Percentiles rank a stretch among this genome's conserved stretches.
Conservation (phyloP, 495 filamentous ascomycete genomes). For the Aspergillus diversus region DNA sequence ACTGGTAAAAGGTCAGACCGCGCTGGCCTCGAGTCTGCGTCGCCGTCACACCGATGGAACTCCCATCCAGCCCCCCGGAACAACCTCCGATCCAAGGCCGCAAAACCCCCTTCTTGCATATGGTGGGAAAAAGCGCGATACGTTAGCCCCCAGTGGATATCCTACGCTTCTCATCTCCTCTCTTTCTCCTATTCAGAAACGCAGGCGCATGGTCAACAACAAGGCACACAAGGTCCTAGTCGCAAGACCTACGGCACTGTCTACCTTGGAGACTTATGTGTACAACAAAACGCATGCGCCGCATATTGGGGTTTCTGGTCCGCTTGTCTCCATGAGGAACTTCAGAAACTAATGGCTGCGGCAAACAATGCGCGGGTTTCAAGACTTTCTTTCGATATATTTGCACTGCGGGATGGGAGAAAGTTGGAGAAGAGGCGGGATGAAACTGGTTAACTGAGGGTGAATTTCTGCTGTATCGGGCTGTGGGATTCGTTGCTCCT, state of each 20-base stretch:
- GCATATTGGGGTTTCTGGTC: slow-evolving; percentile 51
- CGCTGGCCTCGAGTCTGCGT: slow-evolving; percentile 24
- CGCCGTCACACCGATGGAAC: slow-evolving; percentile 33
- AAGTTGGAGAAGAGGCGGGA: slow-evolving; percentile 3
- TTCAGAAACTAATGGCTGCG: slow-evolving; percentile 53
- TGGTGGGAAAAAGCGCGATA: slow-evolving; percentile 4
- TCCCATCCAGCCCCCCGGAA: slow-evolving; percentile 11
- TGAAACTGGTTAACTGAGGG: slow-evolving; percentile 10
- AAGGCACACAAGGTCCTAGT: slow-evolving; percentile 30
- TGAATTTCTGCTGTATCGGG: slow-evolving; percentile 9
- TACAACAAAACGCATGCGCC: slow-evolving; percentile 33
- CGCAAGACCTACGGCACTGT: slow-evolving; percentile 25
- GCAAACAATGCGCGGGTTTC: slow-evolving; percentile 33
- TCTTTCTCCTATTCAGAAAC: slow-evolving; percentile 11
- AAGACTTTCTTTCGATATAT: neutral
- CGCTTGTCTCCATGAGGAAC: slow-evolving; percentile 50
- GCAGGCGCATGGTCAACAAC: slow-evolving; percentile 34
- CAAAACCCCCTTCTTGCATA: slow-evolving; percentile 22
- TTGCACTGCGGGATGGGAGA: slow-evolving; percentile 14
- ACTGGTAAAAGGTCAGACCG: slow-evolving; percentile 70
- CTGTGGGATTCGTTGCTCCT: slow-evolving; percentile 27
- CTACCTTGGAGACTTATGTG: slow-evolving; percentile 31
- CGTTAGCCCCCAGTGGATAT: slow-evolving; percentile 6
- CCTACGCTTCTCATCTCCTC: slow-evolving; percentile 13
- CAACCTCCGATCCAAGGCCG: neutral